phyloP scores from a whole-genome alignment of 768 basidiomycete species.

The Strobilomyces confusus region DNA sequence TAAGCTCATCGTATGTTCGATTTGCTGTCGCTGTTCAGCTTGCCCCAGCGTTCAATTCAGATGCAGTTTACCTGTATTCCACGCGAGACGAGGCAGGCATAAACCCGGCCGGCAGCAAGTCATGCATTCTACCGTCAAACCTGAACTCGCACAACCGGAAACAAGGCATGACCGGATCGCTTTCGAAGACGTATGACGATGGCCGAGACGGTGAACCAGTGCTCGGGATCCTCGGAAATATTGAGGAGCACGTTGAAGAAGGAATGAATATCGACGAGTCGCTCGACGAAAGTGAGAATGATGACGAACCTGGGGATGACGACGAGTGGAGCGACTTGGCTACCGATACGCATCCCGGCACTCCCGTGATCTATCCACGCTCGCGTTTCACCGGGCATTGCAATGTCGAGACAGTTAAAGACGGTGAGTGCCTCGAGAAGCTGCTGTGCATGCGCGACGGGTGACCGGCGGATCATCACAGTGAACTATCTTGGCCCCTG shows the following conservation, averaged over 20 bases:
- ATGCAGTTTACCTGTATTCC: conserved; percentile 71
- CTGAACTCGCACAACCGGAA: conserved; percentile 7
- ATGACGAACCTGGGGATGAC: conserved; percentile 30
- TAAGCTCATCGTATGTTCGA: conserved; percentile 32
- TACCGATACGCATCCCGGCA: conserved; percentile 28
- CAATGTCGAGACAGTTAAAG: conserved; percentile 83
- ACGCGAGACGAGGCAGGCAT: conserved; percentile 56
- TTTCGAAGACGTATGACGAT: background rate
- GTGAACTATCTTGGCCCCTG: conserved; percentile 81
- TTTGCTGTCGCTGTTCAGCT: conserved; percentile 1
- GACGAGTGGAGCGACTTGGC: conserved; percentile 22
- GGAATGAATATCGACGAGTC: conserved; percentile 29
- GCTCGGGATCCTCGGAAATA: background rate
- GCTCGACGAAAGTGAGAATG: conserved; percentile 27
- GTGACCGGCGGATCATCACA: conserved; percentile 26
- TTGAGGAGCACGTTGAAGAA: conserved; percentile 21
- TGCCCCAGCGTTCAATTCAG: conserved; percentile 62
- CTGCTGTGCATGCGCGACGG: background rate
- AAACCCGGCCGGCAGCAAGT: conserved; percentile 16
- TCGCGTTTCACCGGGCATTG: conserved; percentile 62
- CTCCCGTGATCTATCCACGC: conserved; percentile 61
- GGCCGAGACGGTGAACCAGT: conserved; percentile 4
- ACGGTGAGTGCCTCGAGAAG: conserved; percentile 48
- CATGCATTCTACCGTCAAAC: conserved; percentile 30
- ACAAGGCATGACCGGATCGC: background rate